Evolutionary conservation across 2,329 filamentous ascomycete species (phyloP).

Genomic region (Hymenoscyphus linearis): DNA sequence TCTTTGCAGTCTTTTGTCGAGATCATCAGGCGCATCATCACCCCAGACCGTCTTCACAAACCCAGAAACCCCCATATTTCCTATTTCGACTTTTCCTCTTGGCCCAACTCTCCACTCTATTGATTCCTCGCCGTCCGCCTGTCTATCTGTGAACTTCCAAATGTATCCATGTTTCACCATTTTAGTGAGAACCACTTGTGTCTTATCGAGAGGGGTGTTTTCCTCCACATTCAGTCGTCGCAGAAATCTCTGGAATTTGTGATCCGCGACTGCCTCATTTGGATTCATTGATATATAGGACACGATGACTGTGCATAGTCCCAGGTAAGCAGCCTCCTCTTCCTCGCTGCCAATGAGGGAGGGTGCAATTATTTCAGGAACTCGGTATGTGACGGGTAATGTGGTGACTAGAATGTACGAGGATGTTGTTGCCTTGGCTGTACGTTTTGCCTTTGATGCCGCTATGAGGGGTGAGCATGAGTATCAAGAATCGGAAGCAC

Average conservation of each 20-base stretch:
- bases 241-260: constrained; percentile 73
- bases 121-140: constrained; percentile 63
- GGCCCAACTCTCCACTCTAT: constrained; percentile 82
- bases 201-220: constrained; percentile 64
- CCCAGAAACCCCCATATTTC: constrained; percentile 66
- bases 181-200: constrained; percentile 66
- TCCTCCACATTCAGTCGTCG: constrained; percentile 68
- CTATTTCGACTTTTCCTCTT: constrained; percentile 79
- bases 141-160: constrained; percentile 64
- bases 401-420: constrained; percentile 73
- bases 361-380: constrained; percentile 62
- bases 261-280: constrained; percentile 68
- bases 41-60: constrained; percentile 61
- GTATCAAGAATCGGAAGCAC: background rate
- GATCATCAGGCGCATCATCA: constrained; percentile 42
- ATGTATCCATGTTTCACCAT: constrained; percentile 83
- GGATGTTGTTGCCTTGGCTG: constrained; percentile 48
- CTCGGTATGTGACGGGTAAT: constrained; percentile 63
- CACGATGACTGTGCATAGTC: constrained; percentile 74
- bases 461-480: background rate
- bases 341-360: constrained; percentile 58
- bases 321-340: constrained; percentile 74
- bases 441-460: constrained; percentile 33
- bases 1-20: constrained; percentile 54
- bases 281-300: constrained; percentile 65